Conservation (phyloP, 2,329 filamentous ascomycete species). For the Cephalotrichum gorgonifer region DNA sequence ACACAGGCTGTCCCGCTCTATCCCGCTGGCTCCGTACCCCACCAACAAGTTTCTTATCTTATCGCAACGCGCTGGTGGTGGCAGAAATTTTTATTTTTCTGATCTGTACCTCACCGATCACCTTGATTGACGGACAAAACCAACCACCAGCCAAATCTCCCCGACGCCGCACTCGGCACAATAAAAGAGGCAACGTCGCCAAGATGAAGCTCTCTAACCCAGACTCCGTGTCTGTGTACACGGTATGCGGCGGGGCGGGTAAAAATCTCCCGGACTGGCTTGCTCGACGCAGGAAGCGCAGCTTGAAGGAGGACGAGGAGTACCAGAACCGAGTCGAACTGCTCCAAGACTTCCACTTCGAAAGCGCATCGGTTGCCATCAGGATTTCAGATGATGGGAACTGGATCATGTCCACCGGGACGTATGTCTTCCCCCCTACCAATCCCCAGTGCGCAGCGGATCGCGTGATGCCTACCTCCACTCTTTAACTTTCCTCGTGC, state of each 20-base stretch:
- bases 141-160: neutral
- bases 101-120: neutral
- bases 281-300: conserved; percentile 77
- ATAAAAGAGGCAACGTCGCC: neutral
- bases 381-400: conserved; percentile 89
- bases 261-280: conserved; percentile 93
- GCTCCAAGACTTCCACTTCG: conserved; percentile 95
- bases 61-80: neutral
- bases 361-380: conserved; percentile 86
- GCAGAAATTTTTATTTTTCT: conserved; percentile 4
- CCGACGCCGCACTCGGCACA: neutral
- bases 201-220: conserved; percentile 74
- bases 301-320: conserved; percentile 83
- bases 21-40: too few relatives aligned
- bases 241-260: conserved; percentile 81
- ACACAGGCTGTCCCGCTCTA: too few relatives aligned
- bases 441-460: too few relatives aligned
- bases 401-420: conserved; percentile 93
- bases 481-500: neutral
- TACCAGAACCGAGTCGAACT: conserved; percentile 91
- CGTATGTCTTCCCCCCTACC: conserved; percentile 37
- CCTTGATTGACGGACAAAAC: neutral
- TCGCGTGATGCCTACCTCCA: neutral
- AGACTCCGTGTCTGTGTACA: conserved; percentile 82
- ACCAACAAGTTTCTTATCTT: conserved; percentile 3